A percentile compares a stretch with the other conserved stretches of the same genome.
Conservation (phyloP, 192 early-diverging fungal genomes). For the Backusella sp. region DNA sequence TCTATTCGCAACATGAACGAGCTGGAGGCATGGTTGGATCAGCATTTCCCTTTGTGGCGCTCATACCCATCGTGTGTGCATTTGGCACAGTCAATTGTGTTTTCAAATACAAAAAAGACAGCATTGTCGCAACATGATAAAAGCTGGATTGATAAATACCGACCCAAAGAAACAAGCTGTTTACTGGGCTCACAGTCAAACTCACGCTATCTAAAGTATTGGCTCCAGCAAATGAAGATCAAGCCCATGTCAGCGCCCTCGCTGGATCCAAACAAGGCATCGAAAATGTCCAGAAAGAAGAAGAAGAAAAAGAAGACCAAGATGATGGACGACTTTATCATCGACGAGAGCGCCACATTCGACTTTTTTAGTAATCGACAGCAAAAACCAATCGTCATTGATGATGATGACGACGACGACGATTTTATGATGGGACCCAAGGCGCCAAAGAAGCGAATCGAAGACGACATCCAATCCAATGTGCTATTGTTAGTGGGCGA, state of each 20-base stretch:
- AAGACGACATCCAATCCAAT: slow-evolving; percentile 10
- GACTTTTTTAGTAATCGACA: not conserved
- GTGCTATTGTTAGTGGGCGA: slow-evolving; percentile 68
- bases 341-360: not conserved
- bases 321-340: not conserved
- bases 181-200: slow-evolving; percentile 9
- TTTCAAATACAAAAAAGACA: not conserved
- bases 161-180: slow-evolving; percentile 2
- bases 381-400: not conserved
- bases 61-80: not conserved
- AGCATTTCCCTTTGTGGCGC: not conserved
- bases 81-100: not conserved
- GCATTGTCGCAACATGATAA: not conserved
- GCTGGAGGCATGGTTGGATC: not conserved
- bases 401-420: slow-evolving; percentile 6
- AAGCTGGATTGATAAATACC: slow-evolving; percentile 26
- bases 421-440: not conserved
- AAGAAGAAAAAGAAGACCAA: not conserved
- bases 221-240: slow-evolving; percentile 30
- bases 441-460: not conserved
- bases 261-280: not conserved
- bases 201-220: slow-evolving; percentile 15
- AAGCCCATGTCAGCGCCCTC: slow-evolving; percentile 15
- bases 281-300: not conserved
- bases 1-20: not conserved